Evolutionary conservation across 2,329 filamentous ascomycete species (phyloP).

Genomic region (Colletotrichum theobromicola): DNA sequence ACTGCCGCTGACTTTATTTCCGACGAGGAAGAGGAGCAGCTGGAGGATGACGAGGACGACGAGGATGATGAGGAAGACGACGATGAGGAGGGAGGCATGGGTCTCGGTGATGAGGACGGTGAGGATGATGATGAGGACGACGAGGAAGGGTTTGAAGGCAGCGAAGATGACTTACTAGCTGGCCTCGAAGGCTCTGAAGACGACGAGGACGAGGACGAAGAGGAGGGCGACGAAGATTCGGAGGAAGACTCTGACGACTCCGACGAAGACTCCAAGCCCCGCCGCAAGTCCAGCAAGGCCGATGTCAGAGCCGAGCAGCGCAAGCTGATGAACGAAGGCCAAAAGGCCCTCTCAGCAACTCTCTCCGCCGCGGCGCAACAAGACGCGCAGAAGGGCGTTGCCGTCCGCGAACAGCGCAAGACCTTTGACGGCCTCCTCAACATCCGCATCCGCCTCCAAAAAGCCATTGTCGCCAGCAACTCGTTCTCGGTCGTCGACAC

Average conservation of each 20-base stretch:
- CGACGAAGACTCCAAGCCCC: slow-evolving; percentile 28
- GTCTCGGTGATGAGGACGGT: slow-evolving; percentile 35
- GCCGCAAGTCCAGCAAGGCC: neutral
- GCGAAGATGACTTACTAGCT: slow-evolving; percentile 29
- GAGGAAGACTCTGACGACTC: slow-evolving; percentile 35
- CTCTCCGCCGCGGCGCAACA: slow-evolving; percentile 69
- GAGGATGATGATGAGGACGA: slow-evolving; percentile 40
- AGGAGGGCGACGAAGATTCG: slow-evolving; percentile 34
- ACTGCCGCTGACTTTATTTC: slow-evolving; percentile 65
- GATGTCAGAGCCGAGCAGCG: slow-evolving; percentile 63
- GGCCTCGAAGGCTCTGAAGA: slow-evolving; percentile 25
- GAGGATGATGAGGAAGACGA: slow-evolving; percentile 45
- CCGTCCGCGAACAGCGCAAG: slow-evolving; percentile 84
- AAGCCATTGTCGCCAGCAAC: slow-evolving; percentile 83
- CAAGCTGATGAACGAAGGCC: slow-evolving; percentile 71
- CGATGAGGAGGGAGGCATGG: slow-evolving; percentile 38
- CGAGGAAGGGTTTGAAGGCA: slow-evolving; percentile 31
- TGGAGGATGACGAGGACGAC: slow-evolving; percentile 37
- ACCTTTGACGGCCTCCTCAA: slow-evolving; percentile 90
- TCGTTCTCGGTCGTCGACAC: slow-evolving; percentile 62
- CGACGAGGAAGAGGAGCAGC: slow-evolving; percentile 44
- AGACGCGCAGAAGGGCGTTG: slow-evolving; percentile 84
- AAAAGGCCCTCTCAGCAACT: slow-evolving; percentile 69
- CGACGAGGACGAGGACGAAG: slow-evolving; percentile 37
- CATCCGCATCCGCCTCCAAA: slow-evolving; percentile 90